Evolutionary conservation across 176 grass and related monocot species (phyloP).

Genomic region (Carex pumila): DNA sequence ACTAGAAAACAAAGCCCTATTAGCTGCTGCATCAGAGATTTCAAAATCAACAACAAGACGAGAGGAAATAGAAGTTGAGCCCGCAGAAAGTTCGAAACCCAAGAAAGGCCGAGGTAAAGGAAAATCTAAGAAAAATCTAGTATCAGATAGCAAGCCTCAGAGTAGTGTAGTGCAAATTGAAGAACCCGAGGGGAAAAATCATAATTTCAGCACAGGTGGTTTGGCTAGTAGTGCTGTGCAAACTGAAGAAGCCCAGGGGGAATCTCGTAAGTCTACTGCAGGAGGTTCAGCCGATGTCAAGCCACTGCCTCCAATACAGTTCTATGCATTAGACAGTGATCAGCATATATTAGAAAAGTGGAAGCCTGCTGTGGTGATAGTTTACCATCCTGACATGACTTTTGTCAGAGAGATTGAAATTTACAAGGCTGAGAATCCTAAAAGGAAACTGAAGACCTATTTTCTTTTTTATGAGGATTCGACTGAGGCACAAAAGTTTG

Average conservation of each 20-base stretch:
- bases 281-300: conserved; percentile 30
- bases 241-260: conserved; percentile 18
- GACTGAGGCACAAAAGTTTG: conserved; percentile 78
- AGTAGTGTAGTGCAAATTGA: conserved; percentile 22
- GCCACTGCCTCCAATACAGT: conserved; percentile 66
- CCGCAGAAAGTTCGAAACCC: conserved; percentile 28
- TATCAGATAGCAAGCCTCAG: conserved; percentile 33
- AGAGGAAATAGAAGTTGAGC: conserved; percentile 28
- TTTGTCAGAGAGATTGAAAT: conserved; percentile 95
- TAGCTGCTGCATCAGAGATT: conserved; percentile 73
- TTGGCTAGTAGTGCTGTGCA: conserved; percentile 24
- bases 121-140: conserved; percentile 32
- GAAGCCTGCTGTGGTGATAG: conserved; percentile 78
- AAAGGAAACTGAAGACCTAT: conserved; percentile 67
- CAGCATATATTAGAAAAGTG: conserved; percentile 65
- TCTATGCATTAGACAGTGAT: conserved; percentile 77
- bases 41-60: conserved; percentile 46
- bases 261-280: conserved; percentile 21
- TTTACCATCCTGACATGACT: conserved; percentile 91
- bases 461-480: conserved; percentile 97
- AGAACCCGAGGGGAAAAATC: conserved; percentile 17
- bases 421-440: conserved; percentile 80
- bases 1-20: conserved; percentile 74
- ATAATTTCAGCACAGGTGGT: conserved; percentile 19
- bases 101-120: conserved; percentile 50